Conservation (phyloP, 768 basidiomycete species). For the Boletus bicolor region DNA sequence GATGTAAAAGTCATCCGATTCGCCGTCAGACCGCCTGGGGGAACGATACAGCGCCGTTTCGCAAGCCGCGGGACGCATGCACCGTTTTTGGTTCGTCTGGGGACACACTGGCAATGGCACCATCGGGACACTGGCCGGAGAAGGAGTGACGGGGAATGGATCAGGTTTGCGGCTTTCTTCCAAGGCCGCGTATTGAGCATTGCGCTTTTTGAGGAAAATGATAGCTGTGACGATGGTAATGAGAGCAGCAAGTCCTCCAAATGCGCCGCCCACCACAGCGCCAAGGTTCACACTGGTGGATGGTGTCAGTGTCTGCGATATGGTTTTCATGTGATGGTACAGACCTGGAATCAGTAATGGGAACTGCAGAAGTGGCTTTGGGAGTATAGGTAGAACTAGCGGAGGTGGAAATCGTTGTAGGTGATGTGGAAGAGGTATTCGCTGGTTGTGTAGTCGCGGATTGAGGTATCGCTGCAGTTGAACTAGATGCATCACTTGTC, state of each 20-base stretch:
- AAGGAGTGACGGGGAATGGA: background rate
- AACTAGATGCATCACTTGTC: background rate
- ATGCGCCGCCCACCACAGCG: constrained; percentile 5
- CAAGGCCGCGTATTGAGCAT: background rate
- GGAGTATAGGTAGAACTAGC: background rate
- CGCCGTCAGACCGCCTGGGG: background rate
- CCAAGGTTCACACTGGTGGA: constrained; percentile 2
- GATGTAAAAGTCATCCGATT: background rate
- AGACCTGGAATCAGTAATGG: background rate
- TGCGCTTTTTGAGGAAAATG: constrained; percentile 7
- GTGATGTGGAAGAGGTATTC: background rate
- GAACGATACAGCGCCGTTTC: background rate
- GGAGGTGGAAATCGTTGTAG: background rate
- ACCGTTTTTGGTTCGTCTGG: constrained; percentile 2
- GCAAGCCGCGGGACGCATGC: background rate
- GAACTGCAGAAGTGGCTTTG: background rate
- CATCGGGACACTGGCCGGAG: background rate
- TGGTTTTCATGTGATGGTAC: background rate
- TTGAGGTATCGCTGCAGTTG: background rate
- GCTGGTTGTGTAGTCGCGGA: background rate
- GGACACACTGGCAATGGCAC: background rate
- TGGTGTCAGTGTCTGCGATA: background rate
- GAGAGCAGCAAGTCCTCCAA: constrained; percentile 4
- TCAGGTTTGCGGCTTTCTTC: background rate
- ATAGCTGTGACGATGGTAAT: background rate